phyloP scores from a whole-genome alignment of 495 filamentous ascomycete genomes.

The Aspergillus mulundensis region DNA sequence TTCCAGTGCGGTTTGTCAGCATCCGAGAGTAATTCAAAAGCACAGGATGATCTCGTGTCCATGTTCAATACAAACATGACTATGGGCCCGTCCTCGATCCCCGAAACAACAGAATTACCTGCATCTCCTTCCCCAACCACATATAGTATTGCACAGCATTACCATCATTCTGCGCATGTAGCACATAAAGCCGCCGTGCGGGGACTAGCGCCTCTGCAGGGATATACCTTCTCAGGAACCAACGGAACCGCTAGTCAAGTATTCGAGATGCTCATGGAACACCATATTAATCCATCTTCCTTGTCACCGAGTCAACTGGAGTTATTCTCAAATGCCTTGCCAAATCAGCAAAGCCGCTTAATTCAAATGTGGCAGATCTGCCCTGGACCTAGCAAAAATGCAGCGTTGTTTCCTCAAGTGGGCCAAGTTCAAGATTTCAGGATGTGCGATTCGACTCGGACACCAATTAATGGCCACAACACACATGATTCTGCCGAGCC shows the following conservation, averaged over 20 bases:
- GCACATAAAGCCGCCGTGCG: constrained; percentile 33
- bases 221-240: not conserved
- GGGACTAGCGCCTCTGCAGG: not conserved
- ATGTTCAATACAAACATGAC: constrained; percentile 63
- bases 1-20: constrained; percentile 36
- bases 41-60: constrained; percentile 62
- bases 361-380: constrained; percentile 66
- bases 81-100: constrained; percentile 20
- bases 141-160: constrained; percentile 71
- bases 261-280: constrained; percentile 36
- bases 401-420: not conserved
- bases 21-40: constrained; percentile 43
- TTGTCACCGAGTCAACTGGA: constrained; percentile 56
- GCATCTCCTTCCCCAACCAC: constrained; percentile 31
- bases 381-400: constrained; percentile 24
- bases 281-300: constrained; percentile 51
- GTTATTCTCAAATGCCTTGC: constrained; percentile 57
- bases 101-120: not conserved
- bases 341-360: constrained; percentile 54
- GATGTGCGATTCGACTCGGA: constrained; percentile 41
- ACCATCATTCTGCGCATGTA: constrained; percentile 65
- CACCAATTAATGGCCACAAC: constrained; percentile 25
- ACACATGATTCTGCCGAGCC: constrained; percentile 51
- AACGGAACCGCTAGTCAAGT: constrained; percentile 1
- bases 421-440: constrained; percentile 31